A percentile compares a stretch with the other conserved stretches of the same genome.
Evolutionary conservation across 2,329 filamentous ascomycete genomes (phyloP).

Genomic region (Gaeumannomyces tritici): DNA sequence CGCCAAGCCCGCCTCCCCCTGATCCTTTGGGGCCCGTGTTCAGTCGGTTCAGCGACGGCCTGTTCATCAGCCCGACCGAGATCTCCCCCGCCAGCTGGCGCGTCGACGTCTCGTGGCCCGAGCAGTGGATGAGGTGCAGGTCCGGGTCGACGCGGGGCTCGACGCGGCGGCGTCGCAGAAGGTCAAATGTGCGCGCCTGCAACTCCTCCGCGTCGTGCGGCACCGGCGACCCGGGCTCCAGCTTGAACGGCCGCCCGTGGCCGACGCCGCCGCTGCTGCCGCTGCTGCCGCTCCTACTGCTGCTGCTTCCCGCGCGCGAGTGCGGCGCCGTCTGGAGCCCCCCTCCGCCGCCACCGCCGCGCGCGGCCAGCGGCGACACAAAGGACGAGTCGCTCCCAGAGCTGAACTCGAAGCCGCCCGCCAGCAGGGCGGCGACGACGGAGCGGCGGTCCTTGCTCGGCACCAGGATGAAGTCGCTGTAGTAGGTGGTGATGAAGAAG

Average conservation of each 20-base stretch:
- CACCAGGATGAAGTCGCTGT: slow-evolving; percentile 92
- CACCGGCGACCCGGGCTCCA: slow-evolving; percentile 56
- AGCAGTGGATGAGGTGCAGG: slow-evolving; percentile 73
- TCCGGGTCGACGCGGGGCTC: slow-evolving; percentile 58
- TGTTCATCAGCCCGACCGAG: slow-evolving; percentile 16
- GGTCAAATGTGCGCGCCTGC: slow-evolving; percentile 71
- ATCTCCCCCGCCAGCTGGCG: slow-evolving; percentile 21
- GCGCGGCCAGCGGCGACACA: slow-evolving; percentile 43
- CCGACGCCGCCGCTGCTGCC: neutral
- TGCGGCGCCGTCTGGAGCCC: slow-evolving; percentile 7
- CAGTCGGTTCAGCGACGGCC: slow-evolving; percentile 23
- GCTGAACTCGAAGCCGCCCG: slow-evolving; percentile 76
- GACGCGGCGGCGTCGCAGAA: slow-evolving; percentile 71
- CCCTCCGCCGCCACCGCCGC: slow-evolving; percentile 10
- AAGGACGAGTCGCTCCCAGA: slow-evolving; percentile 60
- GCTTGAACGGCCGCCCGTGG: too few species aligned
- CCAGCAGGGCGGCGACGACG: slow-evolving; percentile 68
- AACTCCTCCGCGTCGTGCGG: slow-evolving; percentile 71
- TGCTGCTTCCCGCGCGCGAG: neutral
- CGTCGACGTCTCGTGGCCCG: slow-evolving; percentile 46
- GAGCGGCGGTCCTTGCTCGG: slow-evolving; percentile 63
- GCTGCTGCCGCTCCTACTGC: slow-evolving; percentile 17
- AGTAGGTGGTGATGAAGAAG: slow-evolving; percentile 98
- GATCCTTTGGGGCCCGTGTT: slow-evolving; percentile 14
- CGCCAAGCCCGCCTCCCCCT: slow-evolving; percentile 5